phyloP scores from a whole-genome alignment of 2,329 filamentous ascomycete species.

The Cadophora sp. region DNA sequence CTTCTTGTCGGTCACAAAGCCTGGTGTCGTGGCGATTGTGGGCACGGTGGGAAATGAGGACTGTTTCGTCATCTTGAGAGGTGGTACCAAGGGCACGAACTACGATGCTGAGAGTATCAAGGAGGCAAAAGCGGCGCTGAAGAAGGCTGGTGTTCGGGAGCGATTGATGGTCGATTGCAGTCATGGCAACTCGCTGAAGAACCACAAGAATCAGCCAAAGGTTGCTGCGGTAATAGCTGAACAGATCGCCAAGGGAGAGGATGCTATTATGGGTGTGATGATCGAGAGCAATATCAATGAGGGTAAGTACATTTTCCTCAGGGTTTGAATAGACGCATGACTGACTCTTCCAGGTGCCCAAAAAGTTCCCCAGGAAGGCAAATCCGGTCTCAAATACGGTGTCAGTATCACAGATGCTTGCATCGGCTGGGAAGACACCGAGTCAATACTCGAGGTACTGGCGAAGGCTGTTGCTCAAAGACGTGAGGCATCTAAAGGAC shows the following conservation, averaged over 20 bases:
- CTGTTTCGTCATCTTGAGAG: constrained; percentile 94
- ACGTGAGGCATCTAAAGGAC: constrained; percentile 53
- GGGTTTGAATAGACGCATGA: constrained; percentile 10
- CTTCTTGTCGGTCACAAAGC: constrained; percentile 97
- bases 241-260: constrained; percentile 84
- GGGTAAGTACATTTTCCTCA: constrained; percentile 57
- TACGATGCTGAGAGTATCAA: constrained; percentile 86
- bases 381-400: constrained; percentile 85
- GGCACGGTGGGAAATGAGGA: constrained; percentile 95
- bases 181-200: constrained; percentile 94
- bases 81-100: constrained; percentile 92
- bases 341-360: constrained; percentile 69
- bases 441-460: constrained; percentile 76
- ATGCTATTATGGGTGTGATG: constrained; percentile 94
- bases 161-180: constrained; percentile 98
- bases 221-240: constrained; percentile 82
- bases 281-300: constrained; percentile 98
- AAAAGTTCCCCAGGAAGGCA: constrained; percentile 89
- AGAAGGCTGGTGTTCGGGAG: constrained; percentile 74
- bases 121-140: constrained; percentile 80
- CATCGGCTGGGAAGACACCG: constrained; percentile 92
- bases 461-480: constrained; percentile 81
- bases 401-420: constrained; percentile 98
- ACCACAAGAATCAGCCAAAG: constrained; percentile 97
- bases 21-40: constrained; percentile 92